phyloP scores from a whole-genome alignment of 2,329 filamentous ascomycete genomes.

The Ceratocystis albifundus region DNA sequence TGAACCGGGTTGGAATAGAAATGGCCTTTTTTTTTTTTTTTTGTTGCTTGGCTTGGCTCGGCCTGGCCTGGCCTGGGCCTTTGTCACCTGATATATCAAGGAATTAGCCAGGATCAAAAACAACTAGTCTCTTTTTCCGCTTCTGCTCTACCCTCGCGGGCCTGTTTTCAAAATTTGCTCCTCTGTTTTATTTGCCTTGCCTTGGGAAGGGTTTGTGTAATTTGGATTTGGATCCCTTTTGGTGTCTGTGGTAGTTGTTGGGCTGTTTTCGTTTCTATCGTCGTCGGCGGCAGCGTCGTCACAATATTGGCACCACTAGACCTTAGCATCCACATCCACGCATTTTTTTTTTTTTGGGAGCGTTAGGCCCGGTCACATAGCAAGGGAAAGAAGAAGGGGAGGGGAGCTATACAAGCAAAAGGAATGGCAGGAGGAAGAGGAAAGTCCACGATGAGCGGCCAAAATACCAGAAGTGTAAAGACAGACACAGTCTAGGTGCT shows the following conservation, averaged over 20 bases:
- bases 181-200: neutral
- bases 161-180: neutral
- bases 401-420: neutral
- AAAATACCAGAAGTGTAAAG: neutral
- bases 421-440: neutral
- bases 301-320: neutral
- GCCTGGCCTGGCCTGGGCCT: neutral
- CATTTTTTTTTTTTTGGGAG: neutral
- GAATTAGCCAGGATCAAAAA: neutral
- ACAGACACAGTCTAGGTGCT: neutral
- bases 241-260: neutral
- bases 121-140: neutral
- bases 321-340: neutral
- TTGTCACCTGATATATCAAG: neutral
- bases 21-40: neutral
- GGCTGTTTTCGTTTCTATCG: neutral
- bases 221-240: neutral
- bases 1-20: too few relatives aligned
- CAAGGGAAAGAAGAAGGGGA: neutral
- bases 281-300: neutral
- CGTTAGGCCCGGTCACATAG: neutral
- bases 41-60: neutral
- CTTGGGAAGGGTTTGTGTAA: neutral
- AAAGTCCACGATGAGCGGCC: neutral
- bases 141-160: neutral